Conservation (phyloP, 345 rosid genomes). For the Brassica rapa region DNA sequence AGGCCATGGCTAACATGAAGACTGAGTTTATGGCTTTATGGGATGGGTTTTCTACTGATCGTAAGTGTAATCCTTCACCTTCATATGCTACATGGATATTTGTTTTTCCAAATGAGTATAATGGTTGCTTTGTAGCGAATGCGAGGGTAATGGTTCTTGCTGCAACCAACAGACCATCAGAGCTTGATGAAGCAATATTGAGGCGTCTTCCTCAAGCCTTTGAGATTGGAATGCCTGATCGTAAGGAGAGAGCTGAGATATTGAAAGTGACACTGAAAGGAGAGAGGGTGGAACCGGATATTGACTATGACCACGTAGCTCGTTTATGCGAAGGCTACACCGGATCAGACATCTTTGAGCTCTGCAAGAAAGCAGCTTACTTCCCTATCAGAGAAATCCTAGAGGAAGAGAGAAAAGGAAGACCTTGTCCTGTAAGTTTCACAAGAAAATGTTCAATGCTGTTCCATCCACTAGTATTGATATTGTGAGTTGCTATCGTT, state of each 20-base stretch:
- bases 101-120: slow-evolving; percentile 13
- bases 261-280: slow-evolving; percentile 83
- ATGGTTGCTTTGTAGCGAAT: slow-evolving; percentile 54
- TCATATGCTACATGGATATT: not conserved
- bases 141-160: slow-evolving; percentile 98
- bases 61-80: slow-evolving; percentile 53
- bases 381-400: slow-evolving; percentile 79
- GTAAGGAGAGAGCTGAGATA: slow-evolving; percentile 69
- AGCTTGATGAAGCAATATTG: slow-evolving; percentile 94
- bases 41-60: slow-evolving; percentile 98
- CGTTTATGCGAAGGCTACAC: slow-evolving; percentile 78
- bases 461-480: slow-evolving; percentile 8
- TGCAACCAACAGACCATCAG: slow-evolving; percentile 97
- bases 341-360: slow-evolving; percentile 94
- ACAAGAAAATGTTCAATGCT: not conserved
- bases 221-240: slow-evolving; percentile 93
- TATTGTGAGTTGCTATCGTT: slow-evolving; percentile 13
- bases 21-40: slow-evolving; percentile 99
- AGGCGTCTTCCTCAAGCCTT: slow-evolving; percentile 96
- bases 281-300: slow-evolving; percentile 62
- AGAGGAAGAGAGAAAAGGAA: slow-evolving; percentile 86
- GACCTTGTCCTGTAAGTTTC: slow-evolving; percentile 54
- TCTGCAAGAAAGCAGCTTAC: slow-evolving; percentile 97
- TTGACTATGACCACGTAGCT: slow-evolving; percentile 72
- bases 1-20: slow-evolving; percentile 92